These are phyloP conservation scores for Dothistroma septosporum DNA, from an alignment of 2,329 filamentous ascomycete genomes.

Conservation along the genomic window DNA sequence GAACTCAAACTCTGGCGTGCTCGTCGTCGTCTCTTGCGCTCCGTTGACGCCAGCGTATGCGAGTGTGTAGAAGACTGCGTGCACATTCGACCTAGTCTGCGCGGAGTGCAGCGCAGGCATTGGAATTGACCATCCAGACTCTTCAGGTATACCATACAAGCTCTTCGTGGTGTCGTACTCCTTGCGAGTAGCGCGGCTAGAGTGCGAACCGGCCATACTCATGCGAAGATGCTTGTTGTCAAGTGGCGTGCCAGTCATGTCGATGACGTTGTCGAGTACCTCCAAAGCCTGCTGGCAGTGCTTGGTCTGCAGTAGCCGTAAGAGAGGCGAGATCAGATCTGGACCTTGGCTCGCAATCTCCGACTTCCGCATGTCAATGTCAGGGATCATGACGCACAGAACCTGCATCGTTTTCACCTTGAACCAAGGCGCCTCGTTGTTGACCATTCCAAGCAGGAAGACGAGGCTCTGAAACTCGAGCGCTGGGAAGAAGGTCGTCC, in stretches of 20 bases:
- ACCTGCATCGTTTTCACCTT: conserved; percentile 91
- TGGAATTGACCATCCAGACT: conserved; percentile 93
- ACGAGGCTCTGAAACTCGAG: conserved; percentile 81
- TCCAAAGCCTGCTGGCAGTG: conserved; percentile 88
- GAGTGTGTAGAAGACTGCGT: conserved; percentile 85
- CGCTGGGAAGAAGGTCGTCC: conserved; percentile 72
- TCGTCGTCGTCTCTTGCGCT: conserved; percentile 52
- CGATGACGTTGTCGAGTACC: conserved; percentile 92
- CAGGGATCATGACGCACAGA: conserved; percentile 76
- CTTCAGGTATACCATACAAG: conserved; percentile 92
- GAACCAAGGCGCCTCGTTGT: conserved; percentile 84
- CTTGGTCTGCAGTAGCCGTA: conserved; percentile 85
- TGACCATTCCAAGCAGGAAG: conserved; percentile 85
- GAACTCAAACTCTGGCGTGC: conserved; percentile 87
- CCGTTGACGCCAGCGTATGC: conserved; percentile 37
- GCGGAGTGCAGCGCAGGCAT: conserved; percentile 86
- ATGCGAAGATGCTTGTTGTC: conserved; percentile 93
- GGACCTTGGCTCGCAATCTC: conserved; percentile 88
- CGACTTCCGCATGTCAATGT: conserved; percentile 87
- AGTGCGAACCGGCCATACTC: conserved; percentile 93
- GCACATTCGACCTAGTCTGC: conserved; percentile 83
- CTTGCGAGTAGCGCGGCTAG: conserved; percentile 73
- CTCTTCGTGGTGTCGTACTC: conserved; percentile 94
- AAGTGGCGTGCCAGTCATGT: conserved; percentile 79
- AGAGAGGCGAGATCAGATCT: conserved; percentile 87